Evolutionary conservation across 2,329 filamentous ascomycete genomes (phyloP).

Genomic region (Aspergillus flavus): DNA sequence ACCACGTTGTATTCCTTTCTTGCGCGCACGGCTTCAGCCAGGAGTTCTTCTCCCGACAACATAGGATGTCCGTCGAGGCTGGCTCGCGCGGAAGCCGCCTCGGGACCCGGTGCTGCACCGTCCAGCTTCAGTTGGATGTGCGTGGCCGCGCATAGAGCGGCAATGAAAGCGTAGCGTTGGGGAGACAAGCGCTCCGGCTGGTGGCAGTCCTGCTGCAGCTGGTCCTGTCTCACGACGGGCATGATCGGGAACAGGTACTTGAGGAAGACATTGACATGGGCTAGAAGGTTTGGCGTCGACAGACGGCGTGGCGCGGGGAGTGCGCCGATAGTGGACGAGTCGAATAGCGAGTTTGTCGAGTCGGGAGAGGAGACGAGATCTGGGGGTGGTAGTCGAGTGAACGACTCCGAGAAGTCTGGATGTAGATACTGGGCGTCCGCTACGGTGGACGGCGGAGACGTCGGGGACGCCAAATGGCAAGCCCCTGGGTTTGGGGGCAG

Average conservation of each 20-base stretch:
- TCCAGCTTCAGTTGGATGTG: slow-evolving; percentile 49
- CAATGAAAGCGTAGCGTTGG: slow-evolving; percentile 45
- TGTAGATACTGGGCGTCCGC: slow-evolving; percentile 27
- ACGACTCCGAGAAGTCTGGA: slow-evolving; percentile 29
- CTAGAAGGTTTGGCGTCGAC: slow-evolving; percentile 37
- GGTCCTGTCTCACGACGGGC: slow-evolving; percentile 43
- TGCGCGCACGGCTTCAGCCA: slow-evolving; percentile 63
- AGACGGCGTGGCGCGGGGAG: slow-evolving; percentile 29
- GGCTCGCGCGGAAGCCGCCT: slow-evolving; percentile 39
- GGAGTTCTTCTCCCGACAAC: slow-evolving; percentile 65
- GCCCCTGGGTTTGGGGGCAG: slow-evolving; percentile 15
- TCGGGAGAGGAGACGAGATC: slow-evolving; percentile 40
- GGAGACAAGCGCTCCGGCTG: slow-evolving; percentile 57
- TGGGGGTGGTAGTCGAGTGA: slow-evolving; percentile 31
- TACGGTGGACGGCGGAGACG: slow-evolving; percentile 29
- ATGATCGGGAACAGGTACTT: slow-evolving; percentile 49
- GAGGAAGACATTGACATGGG: slow-evolving; percentile 45
- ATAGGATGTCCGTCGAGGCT: slow-evolving; percentile 60
- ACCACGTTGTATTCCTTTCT: slow-evolving; percentile 44
- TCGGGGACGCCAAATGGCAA: slow-evolving; percentile 29
- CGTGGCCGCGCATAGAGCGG: slow-evolving; percentile 46
- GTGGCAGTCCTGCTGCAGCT: slow-evolving; percentile 39
- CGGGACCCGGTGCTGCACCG: slow-evolving; percentile 28
- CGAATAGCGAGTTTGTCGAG: slow-evolving; percentile 34
- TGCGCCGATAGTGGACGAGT: slow-evolving; percentile 24